Evolutionary conservation across 495 filamentous ascomycete genomes (phyloP).

Genomic region (Trypethelium eluteriae): DNA sequence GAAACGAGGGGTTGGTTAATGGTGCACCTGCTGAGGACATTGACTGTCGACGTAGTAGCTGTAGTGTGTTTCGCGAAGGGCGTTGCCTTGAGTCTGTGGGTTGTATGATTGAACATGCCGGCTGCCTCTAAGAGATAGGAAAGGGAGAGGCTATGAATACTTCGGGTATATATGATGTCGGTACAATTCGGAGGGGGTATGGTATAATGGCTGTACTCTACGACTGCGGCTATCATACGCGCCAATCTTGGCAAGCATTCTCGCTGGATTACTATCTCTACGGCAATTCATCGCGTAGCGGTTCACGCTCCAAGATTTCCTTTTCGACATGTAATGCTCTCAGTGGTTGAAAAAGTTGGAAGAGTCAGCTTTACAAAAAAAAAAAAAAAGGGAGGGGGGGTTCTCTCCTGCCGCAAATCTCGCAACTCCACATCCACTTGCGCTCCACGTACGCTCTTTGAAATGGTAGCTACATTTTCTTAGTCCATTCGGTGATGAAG

Average conservation of each 20-base stretch:
- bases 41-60: slow-evolving; percentile 20
- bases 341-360: background rate
- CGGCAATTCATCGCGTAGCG: background rate
- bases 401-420: background rate
- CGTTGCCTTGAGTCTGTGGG: slow-evolving; percentile 21
- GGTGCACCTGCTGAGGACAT: slow-evolving; percentile 19
- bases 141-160: background rate
- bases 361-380: background rate
- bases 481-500: background rate
- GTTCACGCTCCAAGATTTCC: background rate
- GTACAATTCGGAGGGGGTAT: background rate
- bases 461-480: background rate
- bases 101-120: slow-evolving; percentile 13
- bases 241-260: background rate
- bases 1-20: slow-evolving; percentile 26
- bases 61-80: slow-evolving; percentile 24
- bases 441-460: background rate
- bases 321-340: background rate
- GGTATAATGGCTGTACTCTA: background rate
- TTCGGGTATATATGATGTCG: background rate
- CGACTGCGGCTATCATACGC: background rate
- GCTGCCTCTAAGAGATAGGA: background rate
- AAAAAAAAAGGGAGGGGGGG: too few species aligned
- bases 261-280: background rate
- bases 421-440: slow-evolving; percentile 1